Evolutionary conservation across 192 early-diverging fungal species (phyloP).

Genomic region (Glomus cerebriforme): DNA sequence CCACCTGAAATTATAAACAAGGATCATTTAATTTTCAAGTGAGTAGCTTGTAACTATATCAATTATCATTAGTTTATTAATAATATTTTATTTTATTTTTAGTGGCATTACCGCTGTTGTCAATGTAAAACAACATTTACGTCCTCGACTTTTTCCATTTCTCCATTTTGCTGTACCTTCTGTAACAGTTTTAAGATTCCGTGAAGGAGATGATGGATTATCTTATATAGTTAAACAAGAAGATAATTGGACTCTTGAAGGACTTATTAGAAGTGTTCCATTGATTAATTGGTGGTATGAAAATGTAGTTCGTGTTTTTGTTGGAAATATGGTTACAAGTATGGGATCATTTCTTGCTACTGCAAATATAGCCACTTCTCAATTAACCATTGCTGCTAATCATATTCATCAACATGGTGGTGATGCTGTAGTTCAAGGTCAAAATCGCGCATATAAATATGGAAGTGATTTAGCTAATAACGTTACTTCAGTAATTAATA

Average conservation of each 20-base stretch:
- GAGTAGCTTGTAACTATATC: constrained; percentile 14
- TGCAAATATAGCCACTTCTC: constrained; percentile 44
- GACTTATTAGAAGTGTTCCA: constrained; percentile 56
- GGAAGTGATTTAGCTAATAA: background rate
- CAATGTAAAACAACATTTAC: constrained; percentile 52
- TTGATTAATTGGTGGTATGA: constrained; percentile 60
- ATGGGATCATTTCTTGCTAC: constrained; percentile 54
- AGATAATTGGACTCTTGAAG: constrained; percentile 62
- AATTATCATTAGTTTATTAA: background rate
- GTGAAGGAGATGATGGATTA: constrained; percentile 46
- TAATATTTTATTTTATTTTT: constrained; percentile 5
- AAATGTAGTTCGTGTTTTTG: constrained; percentile 49
- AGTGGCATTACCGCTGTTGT: constrained; percentile 53
- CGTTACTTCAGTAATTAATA: background rate
- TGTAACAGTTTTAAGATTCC: constrained; percentile 53
- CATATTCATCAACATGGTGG: constrained; percentile 24
- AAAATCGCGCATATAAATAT: background rate
- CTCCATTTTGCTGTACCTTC: constrained; percentile 51
- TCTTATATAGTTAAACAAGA: constrained; percentile 56
- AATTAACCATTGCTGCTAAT: constrained; percentile 39
- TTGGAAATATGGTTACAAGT: constrained; percentile 50
- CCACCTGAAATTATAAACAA: constrained; percentile 35
- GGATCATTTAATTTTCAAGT: constrained; percentile 43
- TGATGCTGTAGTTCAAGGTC: background rate
- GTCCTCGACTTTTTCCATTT: constrained; percentile 54